A percentile compares a stretch with the other conserved stretches of the same genome.
phyloP scores from a whole-genome alignment of 2,329 filamentous ascomycete species.

The Microcera coccophila region DNA sequence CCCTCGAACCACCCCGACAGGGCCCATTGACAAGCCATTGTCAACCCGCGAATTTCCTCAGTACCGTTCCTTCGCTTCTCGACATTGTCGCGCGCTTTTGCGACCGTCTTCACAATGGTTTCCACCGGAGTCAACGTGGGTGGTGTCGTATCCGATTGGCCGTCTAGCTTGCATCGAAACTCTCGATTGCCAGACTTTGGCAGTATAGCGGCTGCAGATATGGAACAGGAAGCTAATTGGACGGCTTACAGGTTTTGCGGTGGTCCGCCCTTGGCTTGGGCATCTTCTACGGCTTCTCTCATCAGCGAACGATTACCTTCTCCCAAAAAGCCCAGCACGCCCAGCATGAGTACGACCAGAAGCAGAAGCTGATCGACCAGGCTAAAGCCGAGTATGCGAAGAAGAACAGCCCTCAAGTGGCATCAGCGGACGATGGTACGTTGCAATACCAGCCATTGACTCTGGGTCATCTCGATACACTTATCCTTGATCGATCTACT shows the following conservation, averaged over 20 bases:
- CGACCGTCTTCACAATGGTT: constrained; percentile 54
- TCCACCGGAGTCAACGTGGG: constrained; percentile 66
- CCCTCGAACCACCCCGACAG: constrained; percentile 38
- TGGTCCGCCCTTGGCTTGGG: constrained; percentile 91
- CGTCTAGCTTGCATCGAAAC: constrained; percentile 20
- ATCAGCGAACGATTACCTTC: constrained; percentile 77
- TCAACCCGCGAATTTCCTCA: constrained; percentile 34
- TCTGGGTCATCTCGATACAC: not conserved
- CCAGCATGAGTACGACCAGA: constrained; percentile 82
- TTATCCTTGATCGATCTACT: not conserved
- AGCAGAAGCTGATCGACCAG: constrained; percentile 85
- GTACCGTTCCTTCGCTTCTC: constrained; percentile 34
- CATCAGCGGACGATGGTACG: constrained; percentile 33
- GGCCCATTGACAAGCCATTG: constrained; percentile 45
- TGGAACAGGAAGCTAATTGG: constrained; percentile 28
- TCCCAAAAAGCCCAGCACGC: constrained; percentile 66
- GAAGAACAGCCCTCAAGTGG: constrained; percentile 56
- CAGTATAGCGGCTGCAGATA: constrained; percentile 1
- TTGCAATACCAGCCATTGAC: constrained; percentile 5
- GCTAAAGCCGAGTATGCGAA: constrained; percentile 88
- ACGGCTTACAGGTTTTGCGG: constrained; percentile 73
- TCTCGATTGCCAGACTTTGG: constrained; percentile 8
- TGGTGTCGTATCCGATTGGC: constrained; percentile 31
- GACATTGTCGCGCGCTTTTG: constrained; percentile 40
- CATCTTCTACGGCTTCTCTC: constrained; percentile 92